Percentiles rank a stretch among this genome's conserved stretches.
These are phyloP conservation scores for Pyrus hybrid DNA, from an alignment of 331 rosid species.

Conservation along the genomic window DNA sequence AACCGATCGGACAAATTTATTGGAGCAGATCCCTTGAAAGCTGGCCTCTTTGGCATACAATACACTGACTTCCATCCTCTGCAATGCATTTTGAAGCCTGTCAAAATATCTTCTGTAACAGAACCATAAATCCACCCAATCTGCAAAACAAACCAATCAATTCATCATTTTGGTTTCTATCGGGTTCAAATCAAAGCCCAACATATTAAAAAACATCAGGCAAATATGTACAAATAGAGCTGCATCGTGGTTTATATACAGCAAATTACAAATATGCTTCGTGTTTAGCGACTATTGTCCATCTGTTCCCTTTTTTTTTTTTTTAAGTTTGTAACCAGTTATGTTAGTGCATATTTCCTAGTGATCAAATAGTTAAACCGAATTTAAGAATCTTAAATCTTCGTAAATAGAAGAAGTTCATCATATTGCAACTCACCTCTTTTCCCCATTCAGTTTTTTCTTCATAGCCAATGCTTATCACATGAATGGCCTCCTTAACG, in stretches of 20 bases:
- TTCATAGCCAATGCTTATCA: conserved; percentile 87
- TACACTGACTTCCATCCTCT: conserved; percentile 97
- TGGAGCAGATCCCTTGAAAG: conserved; percentile 56
- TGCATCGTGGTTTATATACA: not conserved
- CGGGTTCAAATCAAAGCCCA: not conserved
- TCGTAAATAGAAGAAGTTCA: not conserved
- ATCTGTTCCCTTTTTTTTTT: too few species aligned
- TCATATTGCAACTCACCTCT: conserved; percentile 49
- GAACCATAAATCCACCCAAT: conserved; percentile 99
- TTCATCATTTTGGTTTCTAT: not conserved
- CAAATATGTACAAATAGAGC: not conserved
- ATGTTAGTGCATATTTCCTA: not conserved
- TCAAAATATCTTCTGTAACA: conserved; percentile 78
- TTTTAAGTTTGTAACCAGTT: not conserved
- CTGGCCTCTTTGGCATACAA: conserved; percentile 82
- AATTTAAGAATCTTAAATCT: not conserved
- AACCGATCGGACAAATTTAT: conserved; percentile 55
- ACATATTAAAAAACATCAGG: not conserved
- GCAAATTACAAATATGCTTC: too few species aligned
- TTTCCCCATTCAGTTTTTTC: conserved; percentile 98
- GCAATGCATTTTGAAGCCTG: conserved; percentile 96
- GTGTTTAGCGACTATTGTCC: too few species aligned
- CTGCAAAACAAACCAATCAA: conserved; percentile 28
- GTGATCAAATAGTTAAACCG: not conserved
- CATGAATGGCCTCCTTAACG: conserved; percentile 93